A percentile compares a stretch with the other conserved stretches of the same genome.
Conservation (phyloP, 768 basidiomycete genomes). For the Megacollybia marginata region DNA sequence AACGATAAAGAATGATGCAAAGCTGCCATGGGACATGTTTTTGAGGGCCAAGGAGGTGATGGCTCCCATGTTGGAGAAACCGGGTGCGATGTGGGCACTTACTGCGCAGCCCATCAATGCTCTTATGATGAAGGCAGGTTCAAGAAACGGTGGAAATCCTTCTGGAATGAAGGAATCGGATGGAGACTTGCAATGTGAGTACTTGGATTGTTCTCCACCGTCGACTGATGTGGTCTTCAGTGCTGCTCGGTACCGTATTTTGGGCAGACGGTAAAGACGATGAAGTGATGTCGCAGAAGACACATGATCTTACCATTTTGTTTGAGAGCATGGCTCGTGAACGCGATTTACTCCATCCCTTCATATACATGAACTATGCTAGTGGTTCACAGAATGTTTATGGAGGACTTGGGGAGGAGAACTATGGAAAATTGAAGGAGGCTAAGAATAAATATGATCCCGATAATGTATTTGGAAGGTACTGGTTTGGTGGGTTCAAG, state of each 20-base stretch:
- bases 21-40: not conserved
- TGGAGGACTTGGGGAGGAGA: not conserved
- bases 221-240: not conserved
- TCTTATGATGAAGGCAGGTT: slow-evolving; percentile 1
- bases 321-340: slow-evolving; percentile 5
- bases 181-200: not conserved
- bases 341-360: slow-evolving; percentile 2
- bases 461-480: not conserved
- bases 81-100: not conserved
- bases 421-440: not conserved
- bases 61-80: not conserved
- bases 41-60: not conserved
- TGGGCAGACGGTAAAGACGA: slow-evolving; percentile 11
- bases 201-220: not conserved
- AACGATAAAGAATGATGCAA: not conserved
- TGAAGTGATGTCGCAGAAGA: slow-evolving; percentile 6
- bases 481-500: slow-evolving; percentile 8
- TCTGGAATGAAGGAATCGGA: slow-evolving; percentile 2
- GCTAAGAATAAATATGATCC: slow-evolving; percentile 4
- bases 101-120: not conserved
- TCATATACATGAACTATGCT: slow-evolving; percentile 8
- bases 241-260: slow-evolving; percentile 6
- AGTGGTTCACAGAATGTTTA: slow-evolving; percentile 1
- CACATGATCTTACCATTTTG: slow-evolving; percentile 4
- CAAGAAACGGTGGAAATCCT: slow-evolving; percentile 6